Conservation (phyloP, 106 monocot genomes). For the Dactylorhiza incarnata region DNA sequence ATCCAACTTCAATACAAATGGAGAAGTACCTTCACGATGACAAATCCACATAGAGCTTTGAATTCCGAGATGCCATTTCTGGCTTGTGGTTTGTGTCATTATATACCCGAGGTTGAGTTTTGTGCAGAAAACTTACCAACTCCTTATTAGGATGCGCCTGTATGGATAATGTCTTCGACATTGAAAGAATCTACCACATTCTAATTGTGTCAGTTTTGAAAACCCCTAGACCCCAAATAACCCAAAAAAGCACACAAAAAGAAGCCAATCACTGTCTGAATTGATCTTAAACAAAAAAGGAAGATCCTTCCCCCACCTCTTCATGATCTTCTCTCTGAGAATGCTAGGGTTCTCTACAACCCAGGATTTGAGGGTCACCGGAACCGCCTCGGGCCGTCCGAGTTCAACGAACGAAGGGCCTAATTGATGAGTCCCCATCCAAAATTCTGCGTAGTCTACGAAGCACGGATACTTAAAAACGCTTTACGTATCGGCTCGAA, state of each 20-base stretch:
- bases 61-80: constrained; percentile 96
- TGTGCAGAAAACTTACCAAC: constrained; percentile 55
- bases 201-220: neutral
- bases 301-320: constrained; percentile 71
- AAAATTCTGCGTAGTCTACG: too few relatives aligned
- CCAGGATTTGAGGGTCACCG: too few relatives aligned
- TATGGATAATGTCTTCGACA: constrained; percentile 84
- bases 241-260: neutral
- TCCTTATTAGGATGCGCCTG: constrained; percentile 93
- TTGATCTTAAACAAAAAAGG: constrained; percentile 88
- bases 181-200: constrained; percentile 61
- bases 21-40: constrained; percentile 40
- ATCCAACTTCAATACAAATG: constrained; percentile 1
- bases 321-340: constrained; percentile 43
- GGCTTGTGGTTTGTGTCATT: constrained; percentile 60
- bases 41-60: constrained; percentile 74
- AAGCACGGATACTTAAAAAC: too few relatives aligned
- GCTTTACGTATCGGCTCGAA: too few relatives aligned
- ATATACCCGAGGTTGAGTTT: constrained; percentile 25
- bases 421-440: too few relatives aligned
- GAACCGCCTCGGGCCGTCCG: too few relatives aligned
- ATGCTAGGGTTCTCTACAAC: neutral
- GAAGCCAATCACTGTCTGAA: neutral
- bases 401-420: too few relatives aligned
- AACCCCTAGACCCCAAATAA: neutral